These are phyloP conservation scores for Erodium trifolium DNA, from an alignment of 441 rosid species.

Conservation along the genomic window DNA sequence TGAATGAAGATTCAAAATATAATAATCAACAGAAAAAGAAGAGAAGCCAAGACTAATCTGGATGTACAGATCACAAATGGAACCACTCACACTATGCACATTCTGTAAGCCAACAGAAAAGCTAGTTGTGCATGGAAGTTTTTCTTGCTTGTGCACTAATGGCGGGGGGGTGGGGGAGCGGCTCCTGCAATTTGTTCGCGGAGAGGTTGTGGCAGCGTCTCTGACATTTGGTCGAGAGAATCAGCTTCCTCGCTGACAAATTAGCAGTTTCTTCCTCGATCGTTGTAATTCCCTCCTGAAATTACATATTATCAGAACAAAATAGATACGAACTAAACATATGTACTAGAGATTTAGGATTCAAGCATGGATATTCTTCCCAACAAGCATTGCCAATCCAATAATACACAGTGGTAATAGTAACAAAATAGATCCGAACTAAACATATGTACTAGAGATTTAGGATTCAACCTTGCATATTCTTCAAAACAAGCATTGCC, in stretches of 20 bases:
- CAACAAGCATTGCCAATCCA: no score
- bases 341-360: neutral
- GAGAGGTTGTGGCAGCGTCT: neutral
- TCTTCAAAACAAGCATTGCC: no score
- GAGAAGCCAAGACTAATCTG: neutral
- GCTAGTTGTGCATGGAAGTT: neutral
- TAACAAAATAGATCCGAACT: neutral
- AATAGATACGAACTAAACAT: neutral
- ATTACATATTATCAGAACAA: neutral
- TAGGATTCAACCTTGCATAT: no score
- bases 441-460: neutral
- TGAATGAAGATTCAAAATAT: neutral
- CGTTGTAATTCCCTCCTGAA: neutral
- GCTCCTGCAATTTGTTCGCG: no score
- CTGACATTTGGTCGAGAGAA: neutral
- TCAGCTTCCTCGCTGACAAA: neutral
- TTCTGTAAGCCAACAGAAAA: neutral
- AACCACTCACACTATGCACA: conserved; percentile 2
- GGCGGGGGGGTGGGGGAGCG: no score
- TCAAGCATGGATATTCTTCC: no score
- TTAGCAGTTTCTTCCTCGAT: neutral
- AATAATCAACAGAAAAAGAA: neutral
- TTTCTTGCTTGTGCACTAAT: neutral
- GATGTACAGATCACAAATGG: conserved; percentile 1
- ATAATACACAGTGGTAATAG: no score